Base-by-base conservation (phyloP, 1,284 basidiomycete species). In the Apiotrichum sp. region DNA sequence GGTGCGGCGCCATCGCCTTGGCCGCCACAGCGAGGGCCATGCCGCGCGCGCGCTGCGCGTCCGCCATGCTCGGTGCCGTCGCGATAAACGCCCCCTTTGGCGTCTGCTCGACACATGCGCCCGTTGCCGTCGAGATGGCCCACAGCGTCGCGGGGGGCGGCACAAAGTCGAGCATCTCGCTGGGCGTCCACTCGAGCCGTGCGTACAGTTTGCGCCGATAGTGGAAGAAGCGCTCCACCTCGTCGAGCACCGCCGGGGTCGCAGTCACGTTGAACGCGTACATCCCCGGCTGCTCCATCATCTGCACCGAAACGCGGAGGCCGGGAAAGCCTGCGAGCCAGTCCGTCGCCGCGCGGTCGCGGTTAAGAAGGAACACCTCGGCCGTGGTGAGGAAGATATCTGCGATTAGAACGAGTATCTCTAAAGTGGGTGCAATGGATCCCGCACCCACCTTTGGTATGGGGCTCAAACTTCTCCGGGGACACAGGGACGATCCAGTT, bases 321-420 rank as follows among this genome's bases (percentile, higher is more conserved):
- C 36, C 45, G 13, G 31, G 11, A 10, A 57, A 44, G 13, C 22
- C 7, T 10, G 31, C 44, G 31, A 61, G 44, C 44, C 48, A 47
- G 38, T 36, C 40, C 14, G 48, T 14, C 4, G 55, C 42, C 4
- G 32, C 47, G 6, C 29, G 22, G 40, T 56, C 52, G 29, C 56
- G 52, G 49, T 63, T 54, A 14, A 65, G 43, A 32, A 63, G 50
- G 50, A 65, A 65, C 46, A 65, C 49, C 48, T 63, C 58, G 2
- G 57, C 51, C 0, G 56, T 29, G 3, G 52, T 22, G 16, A 65
- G 7, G 2, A 41, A 32, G 49, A 58, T 57, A 3, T 56, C 62
- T 62, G 34, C 16, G 13, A 22, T 22, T 22, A 22, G 22, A 22
- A 22, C 22, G n/a, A n/a, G n/a, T n/a, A n/a, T n/a, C n/a, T n/a